Evolutionary conservation across 352 stramenopile species (phyloP).

Genomic region (Thalassiosira sp.): DNA sequence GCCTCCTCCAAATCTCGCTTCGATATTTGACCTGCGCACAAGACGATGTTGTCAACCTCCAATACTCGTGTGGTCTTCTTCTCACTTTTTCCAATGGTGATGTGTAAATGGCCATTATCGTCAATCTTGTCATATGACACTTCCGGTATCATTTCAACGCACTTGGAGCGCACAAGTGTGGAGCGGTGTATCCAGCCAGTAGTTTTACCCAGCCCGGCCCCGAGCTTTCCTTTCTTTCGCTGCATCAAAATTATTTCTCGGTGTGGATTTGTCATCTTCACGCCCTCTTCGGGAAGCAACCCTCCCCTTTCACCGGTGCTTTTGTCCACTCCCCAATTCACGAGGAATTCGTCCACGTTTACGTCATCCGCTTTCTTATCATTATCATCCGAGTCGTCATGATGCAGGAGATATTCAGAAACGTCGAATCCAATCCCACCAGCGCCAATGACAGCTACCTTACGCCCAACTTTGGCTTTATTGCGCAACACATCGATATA

Average conservation of each 20-base stretch:
- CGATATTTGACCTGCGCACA: slow-evolving; percentile 94
- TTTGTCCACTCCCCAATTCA: slow-evolving; percentile 94
- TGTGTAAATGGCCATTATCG: slow-evolving; percentile 90
- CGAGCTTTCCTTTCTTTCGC: slow-evolving; percentile 91
- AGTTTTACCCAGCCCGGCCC: slow-evolving; percentile 89
- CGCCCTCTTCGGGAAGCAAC: slow-evolving; percentile 68
- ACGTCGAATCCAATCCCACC: slow-evolving; percentile 99
- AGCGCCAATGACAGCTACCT: slow-evolving; percentile 94
- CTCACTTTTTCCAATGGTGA: slow-evolving; percentile 87
- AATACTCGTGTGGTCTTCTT: slow-evolving; percentile 83
- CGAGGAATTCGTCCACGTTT: slow-evolving; percentile 87
- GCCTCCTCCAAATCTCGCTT: slow-evolving; percentile 86
- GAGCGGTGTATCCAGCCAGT: slow-evolving; percentile 96
- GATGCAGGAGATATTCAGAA: slow-evolving; percentile 91
- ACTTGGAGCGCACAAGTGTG: slow-evolving; percentile 87
- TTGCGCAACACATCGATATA: slow-evolving; percentile 95
- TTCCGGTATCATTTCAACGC: slow-evolving; percentile 91
- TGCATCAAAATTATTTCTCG: slow-evolving; percentile 94
- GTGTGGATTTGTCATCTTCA: slow-evolving; percentile 50
- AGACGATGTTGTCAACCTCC: slow-evolving; percentile 93
- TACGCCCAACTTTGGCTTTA: slow-evolving; percentile 87
- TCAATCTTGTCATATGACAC: slow-evolving; percentile 95
- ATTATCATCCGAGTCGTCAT: slow-evolving; percentile 56
- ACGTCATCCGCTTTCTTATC: slow-evolving; percentile 71
- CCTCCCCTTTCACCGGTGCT: slow-evolving; percentile 86